Evolutionary conservation across 2,329 filamentous ascomycete species (phyloP).

Genomic region (Cucurbitaria berberidis): DNA sequence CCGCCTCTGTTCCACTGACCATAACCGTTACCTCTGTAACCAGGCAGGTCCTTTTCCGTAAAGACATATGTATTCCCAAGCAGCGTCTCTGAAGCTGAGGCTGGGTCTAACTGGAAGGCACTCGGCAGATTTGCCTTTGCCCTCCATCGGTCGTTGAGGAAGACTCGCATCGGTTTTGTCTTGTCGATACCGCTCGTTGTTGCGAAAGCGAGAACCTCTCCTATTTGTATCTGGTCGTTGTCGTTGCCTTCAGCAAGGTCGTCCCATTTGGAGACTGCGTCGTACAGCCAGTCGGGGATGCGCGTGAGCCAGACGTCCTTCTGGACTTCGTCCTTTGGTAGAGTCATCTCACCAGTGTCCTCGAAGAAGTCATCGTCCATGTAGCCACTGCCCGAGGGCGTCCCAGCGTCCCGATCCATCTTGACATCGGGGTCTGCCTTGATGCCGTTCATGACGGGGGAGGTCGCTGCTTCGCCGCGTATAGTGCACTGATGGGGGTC

Average conservation of each 20-base stretch:
- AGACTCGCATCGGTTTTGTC: slow-evolving; percentile 64
- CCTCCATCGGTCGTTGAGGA: slow-evolving; percentile 68
- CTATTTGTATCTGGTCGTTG: slow-evolving; percentile 48
- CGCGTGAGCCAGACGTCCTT: slow-evolving; percentile 47
- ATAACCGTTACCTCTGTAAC: slow-evolving; percentile 60
- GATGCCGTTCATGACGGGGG: slow-evolving; percentile 46
- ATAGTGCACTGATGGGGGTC: background rate
- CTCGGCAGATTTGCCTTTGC: slow-evolving; percentile 80
- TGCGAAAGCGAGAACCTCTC: slow-evolving; percentile 40
- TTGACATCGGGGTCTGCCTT: slow-evolving; percentile 48
- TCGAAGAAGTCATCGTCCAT: slow-evolving; percentile 53
- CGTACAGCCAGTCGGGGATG: slow-evolving; percentile 49
- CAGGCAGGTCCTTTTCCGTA: slow-evolving; percentile 88
- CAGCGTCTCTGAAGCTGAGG: slow-evolving; percentile 56
- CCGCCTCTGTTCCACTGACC: slow-evolving; percentile 32
- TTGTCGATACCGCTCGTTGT: slow-evolving; percentile 37
- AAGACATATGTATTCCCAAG: slow-evolving; percentile 90
- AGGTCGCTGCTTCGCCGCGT: background rate
- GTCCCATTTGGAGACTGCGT: slow-evolving; percentile 45
- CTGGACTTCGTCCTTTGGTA: slow-evolving; percentile 36
- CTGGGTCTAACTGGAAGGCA: slow-evolving; percentile 81
- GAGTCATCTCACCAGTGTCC: slow-evolving; percentile 51
- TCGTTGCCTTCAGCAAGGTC: slow-evolving; percentile 44
- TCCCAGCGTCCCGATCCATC: slow-evolving; percentile 43
- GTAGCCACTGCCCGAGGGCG: slow-evolving; percentile 36